phyloP scores from a whole-genome alignment of 352 stramenopile species.

The Phytophthora cactorum region DNA sequence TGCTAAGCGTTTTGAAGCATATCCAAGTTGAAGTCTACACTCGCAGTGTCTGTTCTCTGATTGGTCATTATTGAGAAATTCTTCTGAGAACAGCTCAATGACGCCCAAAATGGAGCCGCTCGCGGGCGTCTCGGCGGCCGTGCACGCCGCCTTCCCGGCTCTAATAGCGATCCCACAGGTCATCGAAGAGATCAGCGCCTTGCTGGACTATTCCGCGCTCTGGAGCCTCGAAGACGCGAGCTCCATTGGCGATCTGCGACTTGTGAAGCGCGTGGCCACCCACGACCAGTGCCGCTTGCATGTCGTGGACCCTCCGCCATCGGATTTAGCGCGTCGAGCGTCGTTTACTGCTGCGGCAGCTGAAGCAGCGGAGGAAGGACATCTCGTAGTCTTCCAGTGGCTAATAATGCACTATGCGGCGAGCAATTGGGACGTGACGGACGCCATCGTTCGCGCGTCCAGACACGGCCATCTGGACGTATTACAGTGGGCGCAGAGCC shows the following conservation, averaged over 20 bases:
- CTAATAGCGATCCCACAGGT: slow-evolving; percentile 37
- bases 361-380: slow-evolving; percentile 29
- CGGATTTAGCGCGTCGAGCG: slow-evolving; percentile 19
- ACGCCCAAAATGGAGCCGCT: slow-evolving; percentile 17
- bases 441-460: slow-evolving; percentile 35
- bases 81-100: slow-evolving; percentile 15
- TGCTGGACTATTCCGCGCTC: slow-evolving; percentile 35
- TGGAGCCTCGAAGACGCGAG: slow-evolving; percentile 39
- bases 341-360: slow-evolving; percentile 23
- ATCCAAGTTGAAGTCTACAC: slow-evolving; percentile 22
- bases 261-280: slow-evolving; percentile 36
- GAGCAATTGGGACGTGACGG: slow-evolving; percentile 28
- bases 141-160: slow-evolving; percentile 32
- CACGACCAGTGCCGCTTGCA: slow-evolving; percentile 25
- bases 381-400: slow-evolving; percentile 34
- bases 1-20: background rate
- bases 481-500: slow-evolving; percentile 30
- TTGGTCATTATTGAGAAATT: slow-evolving; percentile 6
- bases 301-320: slow-evolving; percentile 18
- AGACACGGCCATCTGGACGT: slow-evolving; percentile 33
- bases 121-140: slow-evolving; percentile 24
- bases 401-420: slow-evolving; percentile 30
- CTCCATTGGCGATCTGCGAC: slow-evolving; percentile 26
- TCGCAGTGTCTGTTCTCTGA: background rate
- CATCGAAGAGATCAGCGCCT: slow-evolving; percentile 21